Conservation (phyloP, 75 land plant genomes). For the Adiantum capillusveneris region DNA sequence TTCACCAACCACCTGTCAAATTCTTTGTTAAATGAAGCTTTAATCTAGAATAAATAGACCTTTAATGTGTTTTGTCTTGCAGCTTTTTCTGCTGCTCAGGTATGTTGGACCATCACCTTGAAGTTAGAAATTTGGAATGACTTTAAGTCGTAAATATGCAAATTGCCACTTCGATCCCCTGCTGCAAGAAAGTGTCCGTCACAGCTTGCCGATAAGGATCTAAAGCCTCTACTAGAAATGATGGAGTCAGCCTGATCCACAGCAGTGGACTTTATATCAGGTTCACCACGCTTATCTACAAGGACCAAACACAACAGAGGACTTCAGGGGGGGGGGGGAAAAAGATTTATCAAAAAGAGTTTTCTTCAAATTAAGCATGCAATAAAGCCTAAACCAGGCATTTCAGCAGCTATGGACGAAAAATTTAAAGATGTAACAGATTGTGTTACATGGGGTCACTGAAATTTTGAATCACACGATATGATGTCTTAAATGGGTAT, state of each 20-base stretch:
- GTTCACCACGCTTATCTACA: conserved; percentile 38
- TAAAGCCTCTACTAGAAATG: conserved; percentile 39
- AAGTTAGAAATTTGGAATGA: conserved; percentile 27
- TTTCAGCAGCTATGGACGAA: no score
- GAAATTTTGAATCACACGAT: no score
- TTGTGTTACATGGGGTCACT: no score
- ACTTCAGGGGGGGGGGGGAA: no score
- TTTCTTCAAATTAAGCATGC: no score
- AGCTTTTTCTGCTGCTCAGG: no score
- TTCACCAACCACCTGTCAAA: conserved; percentile 34
- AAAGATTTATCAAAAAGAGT: no score
- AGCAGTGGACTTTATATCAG: conserved; percentile 5
- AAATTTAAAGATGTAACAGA: no score
- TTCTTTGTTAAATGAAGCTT: neutral
- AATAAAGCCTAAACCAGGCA: no score
- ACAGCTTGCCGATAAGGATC: conserved; percentile 54
- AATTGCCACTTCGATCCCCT: conserved; percentile 61
- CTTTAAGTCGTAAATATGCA: conserved; percentile 46
- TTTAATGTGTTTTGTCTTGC: no score
- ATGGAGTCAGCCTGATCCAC: conserved; percentile 16
- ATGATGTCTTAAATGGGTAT: no score
- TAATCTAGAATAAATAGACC: conserved; percentile 1
- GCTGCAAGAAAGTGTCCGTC: conserved; percentile 65
- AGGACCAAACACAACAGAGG: neutral
- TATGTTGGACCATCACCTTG: no score